A percentile compares a stretch with the other conserved stretches of the same genome.
Conservation (phyloP, 1,139 yeast genomes). For the Debaryomycetaceae sp. region DNA sequence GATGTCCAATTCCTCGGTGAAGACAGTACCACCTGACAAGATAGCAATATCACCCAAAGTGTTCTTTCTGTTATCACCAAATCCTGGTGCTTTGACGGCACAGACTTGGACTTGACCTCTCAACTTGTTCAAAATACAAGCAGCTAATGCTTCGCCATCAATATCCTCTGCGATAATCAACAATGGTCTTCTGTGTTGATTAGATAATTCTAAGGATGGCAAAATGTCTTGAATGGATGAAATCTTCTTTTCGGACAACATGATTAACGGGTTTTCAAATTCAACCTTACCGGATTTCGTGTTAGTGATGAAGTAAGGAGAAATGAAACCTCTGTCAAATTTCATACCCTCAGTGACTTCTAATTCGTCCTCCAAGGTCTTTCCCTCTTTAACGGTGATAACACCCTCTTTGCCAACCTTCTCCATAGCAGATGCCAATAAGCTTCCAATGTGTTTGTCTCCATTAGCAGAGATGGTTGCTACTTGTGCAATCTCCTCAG, state of each 20-base stretch:
- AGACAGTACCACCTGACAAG: conserved; percentile 95
- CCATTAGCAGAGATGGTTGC: conserved; percentile 99
- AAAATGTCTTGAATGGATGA: conserved; percentile 89
- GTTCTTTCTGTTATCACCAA: conserved; percentile 99
- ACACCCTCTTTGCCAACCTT: conserved; percentile 99
- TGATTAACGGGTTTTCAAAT: conserved; percentile 89
- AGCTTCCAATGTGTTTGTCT: conserved; percentile 88
- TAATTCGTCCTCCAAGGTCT: conserved; percentile 93
- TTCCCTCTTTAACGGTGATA: conserved; percentile 95
- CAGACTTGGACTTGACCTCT: conserved; percentile 99
- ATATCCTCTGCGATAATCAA: conserved; percentile 94
- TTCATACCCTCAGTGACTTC: conserved; percentile 99
- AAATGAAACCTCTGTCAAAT: conserved; percentile 97
- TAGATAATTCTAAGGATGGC: conserved; percentile 92
- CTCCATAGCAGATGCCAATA: conserved; percentile 97
- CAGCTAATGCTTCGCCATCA: conserved; percentile 99
- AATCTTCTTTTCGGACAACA: conserved; percentile 92
- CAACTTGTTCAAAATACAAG: conserved; percentile 95
- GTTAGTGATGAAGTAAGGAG: conserved; percentile 97
- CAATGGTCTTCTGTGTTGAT: conserved; percentile 93
- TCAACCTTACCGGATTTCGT: conserved; percentile 96
- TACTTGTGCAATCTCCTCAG: conserved; percentile 97
- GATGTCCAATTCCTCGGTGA: conserved; percentile 96
- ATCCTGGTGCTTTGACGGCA: conserved; percentile 99
- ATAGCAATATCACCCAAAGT: conserved; percentile 96